Base-by-base conservation (phyloP, 2,329 filamentous ascomycete genomes). In the Neophaeococcomyces aloes region DNA sequence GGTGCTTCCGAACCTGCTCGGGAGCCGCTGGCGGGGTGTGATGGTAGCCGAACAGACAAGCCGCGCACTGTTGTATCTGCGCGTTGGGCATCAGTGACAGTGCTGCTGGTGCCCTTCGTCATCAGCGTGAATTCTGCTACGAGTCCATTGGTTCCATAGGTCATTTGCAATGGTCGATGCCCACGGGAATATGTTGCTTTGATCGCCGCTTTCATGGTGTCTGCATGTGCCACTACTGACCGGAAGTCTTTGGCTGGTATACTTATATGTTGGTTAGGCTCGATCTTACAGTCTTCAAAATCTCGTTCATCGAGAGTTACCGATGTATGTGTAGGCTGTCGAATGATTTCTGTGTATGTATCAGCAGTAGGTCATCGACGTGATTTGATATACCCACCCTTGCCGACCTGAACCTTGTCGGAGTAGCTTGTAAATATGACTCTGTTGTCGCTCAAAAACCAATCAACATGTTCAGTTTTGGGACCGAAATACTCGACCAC, bases 181-280 rank as follows among this genome's bases (percentile, higher is more conserved):
- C 78, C 75, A 17, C 68, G 66, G 2, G 76, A 79, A 54, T 79
- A 81, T 43, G 66, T 68, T 27, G 75, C 75, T 29, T 68, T 72
- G 10, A 81, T 63, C 5, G 63, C 65, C 2, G 68, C 67, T 53
- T 71, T 70, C 25, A 77, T 62, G 1, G 74, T 74, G 48, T 79
- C 75, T 5, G 78, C 77, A 56, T 81, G 77, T 1, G 69, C 64
- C 18, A 81, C 74, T 19, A 79, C 75, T 6, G 78, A 72, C 55
- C 76, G 77, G 65, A 81, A 81, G 56, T 81, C 78, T 56, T 78
- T 81, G 44, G 79, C 70, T 53, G 69, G 78, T 50, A 79, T 78
- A 38, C 75, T 70, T 49, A 80, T 71, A 52, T 81, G 78, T 44
- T 79, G 61, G 30, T 71, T 69, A 42, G 77, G 69, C 54, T 78